A percentile compares a stretch with the other conserved stretches of the same genome.
Evolutionary conservation across 2,329 filamentous ascomycete species (phyloP).

Genomic region (Exophiala sideris): DNA sequence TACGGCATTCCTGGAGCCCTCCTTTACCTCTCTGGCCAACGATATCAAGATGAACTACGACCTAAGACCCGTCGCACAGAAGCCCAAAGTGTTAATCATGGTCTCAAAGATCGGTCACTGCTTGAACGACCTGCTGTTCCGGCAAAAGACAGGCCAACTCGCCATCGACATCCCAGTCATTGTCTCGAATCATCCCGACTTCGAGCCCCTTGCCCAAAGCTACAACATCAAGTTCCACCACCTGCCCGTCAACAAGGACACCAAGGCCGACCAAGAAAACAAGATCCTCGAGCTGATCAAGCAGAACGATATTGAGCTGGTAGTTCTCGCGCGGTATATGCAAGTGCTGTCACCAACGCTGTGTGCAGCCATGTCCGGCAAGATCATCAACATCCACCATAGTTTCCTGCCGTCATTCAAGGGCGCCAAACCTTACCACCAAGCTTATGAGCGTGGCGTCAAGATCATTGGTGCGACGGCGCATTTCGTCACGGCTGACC

Average conservation of each 20-base stretch:
- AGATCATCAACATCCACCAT: slow-evolving; percentile 91
- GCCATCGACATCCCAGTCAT: slow-evolving; percentile 73
- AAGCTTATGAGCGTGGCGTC: slow-evolving; percentile 79
- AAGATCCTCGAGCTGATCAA: slow-evolving; percentile 68
- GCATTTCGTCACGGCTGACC: slow-evolving; percentile 79
- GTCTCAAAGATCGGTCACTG: slow-evolving; percentile 87
- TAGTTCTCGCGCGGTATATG: slow-evolving; percentile 84
- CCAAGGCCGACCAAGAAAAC: slow-evolving; percentile 69
- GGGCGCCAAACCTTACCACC: slow-evolving; percentile 83
- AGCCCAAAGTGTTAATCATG: slow-evolving; percentile 79
- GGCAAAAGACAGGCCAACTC: slow-evolving; percentile 69
- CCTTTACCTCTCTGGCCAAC: slow-evolving; percentile 60
- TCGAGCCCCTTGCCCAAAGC: slow-evolving; percentile 62
- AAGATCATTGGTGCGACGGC: slow-evolving; percentile 86
- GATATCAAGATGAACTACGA: slow-evolving; percentile 69
- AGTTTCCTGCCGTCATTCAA: slow-evolving; percentile 84
- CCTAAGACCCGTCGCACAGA: slow-evolving; percentile 64
- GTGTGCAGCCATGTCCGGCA: slow-evolving; percentile 74
- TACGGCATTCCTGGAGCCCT: slow-evolving; percentile 47
- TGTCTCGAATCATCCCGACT: slow-evolving; percentile 79
- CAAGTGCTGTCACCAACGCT: slow-evolving; percentile 74
- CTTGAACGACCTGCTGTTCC: slow-evolving; percentile 78
- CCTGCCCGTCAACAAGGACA: slow-evolving; percentile 74
- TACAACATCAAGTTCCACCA: slow-evolving; percentile 79
- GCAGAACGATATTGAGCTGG: slow-evolving; percentile 68